Evolutionary conservation across 305 asterid species (phyloP), one percentile per base, ranked within the genome.

Genomic region (Fraxinus albicans): DNA sequence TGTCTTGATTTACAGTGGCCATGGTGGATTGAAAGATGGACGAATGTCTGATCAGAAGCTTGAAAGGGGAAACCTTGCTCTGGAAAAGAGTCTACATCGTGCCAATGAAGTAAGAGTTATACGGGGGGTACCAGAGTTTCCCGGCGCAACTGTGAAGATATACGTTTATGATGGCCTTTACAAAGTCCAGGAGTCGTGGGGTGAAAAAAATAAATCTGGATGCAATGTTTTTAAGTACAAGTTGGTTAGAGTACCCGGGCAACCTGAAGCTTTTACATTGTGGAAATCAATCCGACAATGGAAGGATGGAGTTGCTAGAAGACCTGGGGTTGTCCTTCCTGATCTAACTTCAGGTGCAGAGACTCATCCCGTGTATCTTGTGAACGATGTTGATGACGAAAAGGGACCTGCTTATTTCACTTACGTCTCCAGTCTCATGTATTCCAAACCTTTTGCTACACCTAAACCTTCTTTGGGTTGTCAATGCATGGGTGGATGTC

Each of bases 41-140:
- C 89, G 78, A 83, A 87, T 88, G 96, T 89, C 84, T 29, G 98
- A 95, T 79, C 98, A 95, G 89, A 95, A 95, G 86, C 94, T 95
- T 12, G 98, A 95, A 86, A 86, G 96, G 86, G 98, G 98, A 79
- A 95, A 95, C 85, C 98, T 95, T 70, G 98, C 98, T 55, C 86
- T 95, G 78, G 97, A 93, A 74, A 95, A 91, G 88, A 95, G 97
- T 82, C 77, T 91, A 82, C 95, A 92, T 80, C 98, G 97, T 15
- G 95, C 84, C 73, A 95, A 92, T 83, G 98, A 95, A 74, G 94
- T 95, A 29, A 91, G 98, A 87, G 98, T 95, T 19, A 70, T 93
- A 79, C 89, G 98, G 86, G 98, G 98, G 76, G 35, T 95, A 77
- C 86, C 85, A 82, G 98, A 95, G 83, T 10, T 35, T 47, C 35